A percentile compares a stretch with the other conserved stretches of the same genome.
phyloP scores from a whole-genome alignment of 257 asterid species.

The Solanum dulcamara region DNA sequence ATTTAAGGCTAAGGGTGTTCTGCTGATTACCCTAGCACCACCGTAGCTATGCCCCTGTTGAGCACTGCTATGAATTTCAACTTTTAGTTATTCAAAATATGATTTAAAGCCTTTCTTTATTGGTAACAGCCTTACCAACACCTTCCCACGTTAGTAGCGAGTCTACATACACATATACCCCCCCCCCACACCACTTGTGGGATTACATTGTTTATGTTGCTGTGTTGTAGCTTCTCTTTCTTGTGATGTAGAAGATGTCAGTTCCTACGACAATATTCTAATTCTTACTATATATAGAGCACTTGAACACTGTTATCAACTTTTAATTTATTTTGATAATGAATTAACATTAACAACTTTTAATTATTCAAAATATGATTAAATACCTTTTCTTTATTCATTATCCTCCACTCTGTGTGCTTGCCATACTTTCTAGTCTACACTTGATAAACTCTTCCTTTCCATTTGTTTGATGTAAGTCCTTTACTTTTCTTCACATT shows the following conservation, averaged over 20 bases:
- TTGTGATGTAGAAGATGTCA: not conserved
- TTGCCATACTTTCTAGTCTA: not conserved
- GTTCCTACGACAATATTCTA: not conserved
- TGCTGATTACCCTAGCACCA: not conserved
- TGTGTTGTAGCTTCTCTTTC: not conserved
- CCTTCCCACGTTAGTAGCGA: not conserved
- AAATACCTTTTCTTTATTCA: not conserved
- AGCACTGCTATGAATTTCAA: no score
- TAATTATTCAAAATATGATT: not conserved
- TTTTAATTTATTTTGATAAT: not conserved
- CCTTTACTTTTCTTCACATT: not conserved
- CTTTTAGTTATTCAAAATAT: not conserved
- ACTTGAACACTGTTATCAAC: not conserved
- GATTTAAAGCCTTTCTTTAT: not conserved
- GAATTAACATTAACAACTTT: not conserved
- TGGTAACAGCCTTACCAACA: not conserved
- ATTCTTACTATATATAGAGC: not conserved
- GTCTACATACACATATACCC: not conserved
- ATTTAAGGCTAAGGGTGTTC: not conserved
- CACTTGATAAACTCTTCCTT: not conserved
- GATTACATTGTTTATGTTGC: not conserved
- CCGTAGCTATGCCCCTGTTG: not conserved
- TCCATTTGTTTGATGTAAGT: not conserved
- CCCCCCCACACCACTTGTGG: not conserved
- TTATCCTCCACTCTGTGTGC: not conserved